A percentile compares a stretch with the other conserved stretches of the same genome.
Conservation (phyloP, 2,329 filamentous ascomycete genomes). For the Epichloe hybrida region DNA sequence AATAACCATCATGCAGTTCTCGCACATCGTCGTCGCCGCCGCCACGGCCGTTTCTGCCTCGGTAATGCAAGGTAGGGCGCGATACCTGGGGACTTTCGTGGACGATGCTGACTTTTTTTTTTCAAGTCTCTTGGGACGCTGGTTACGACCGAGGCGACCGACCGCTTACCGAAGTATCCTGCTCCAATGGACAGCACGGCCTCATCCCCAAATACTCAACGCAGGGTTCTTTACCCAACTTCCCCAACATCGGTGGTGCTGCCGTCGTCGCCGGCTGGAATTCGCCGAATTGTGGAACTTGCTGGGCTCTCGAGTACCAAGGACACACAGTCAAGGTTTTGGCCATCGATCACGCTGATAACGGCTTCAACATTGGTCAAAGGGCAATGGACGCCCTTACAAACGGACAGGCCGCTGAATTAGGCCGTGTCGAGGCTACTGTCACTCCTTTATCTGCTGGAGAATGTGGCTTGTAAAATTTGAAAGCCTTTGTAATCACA, state of each 20-base stretch:
- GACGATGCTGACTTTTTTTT: neutral
- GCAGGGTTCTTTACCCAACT: constrained; percentile 35
- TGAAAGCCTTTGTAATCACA: neutral
- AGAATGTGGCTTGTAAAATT: constrained; percentile 27
- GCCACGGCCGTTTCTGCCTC: constrained; percentile 23
- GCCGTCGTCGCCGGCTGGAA: constrained; percentile 41
- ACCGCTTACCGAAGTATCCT: constrained; percentile 44
- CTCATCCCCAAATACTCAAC: constrained; percentile 49
- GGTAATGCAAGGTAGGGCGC: neutral
- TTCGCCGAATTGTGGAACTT: constrained; percentile 42
- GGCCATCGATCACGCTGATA: constrained; percentile 37
- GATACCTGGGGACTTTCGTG: neutral
- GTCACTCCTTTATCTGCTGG: constrained; percentile 28
- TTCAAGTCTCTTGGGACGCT: constrained; percentile 53
- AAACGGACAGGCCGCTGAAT: constrained; percentile 28
- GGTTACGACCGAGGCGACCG: constrained; percentile 51
- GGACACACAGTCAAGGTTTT: constrained; percentile 39
- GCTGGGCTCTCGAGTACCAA: constrained; percentile 41
- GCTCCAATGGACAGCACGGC: constrained; percentile 55
- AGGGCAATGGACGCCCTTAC: constrained; percentile 43
- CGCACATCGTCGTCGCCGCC: constrained; percentile 24
- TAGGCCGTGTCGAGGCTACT: constrained; percentile 18
- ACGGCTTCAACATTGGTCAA: constrained; percentile 42
- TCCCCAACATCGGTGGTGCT: constrained; percentile 44
- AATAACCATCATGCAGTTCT: constrained; percentile 28